Evolutionary conservation across 1,284 basidiomycete genomes (phyloP).

Genomic region (Pisolithus thermaeus): DNA sequence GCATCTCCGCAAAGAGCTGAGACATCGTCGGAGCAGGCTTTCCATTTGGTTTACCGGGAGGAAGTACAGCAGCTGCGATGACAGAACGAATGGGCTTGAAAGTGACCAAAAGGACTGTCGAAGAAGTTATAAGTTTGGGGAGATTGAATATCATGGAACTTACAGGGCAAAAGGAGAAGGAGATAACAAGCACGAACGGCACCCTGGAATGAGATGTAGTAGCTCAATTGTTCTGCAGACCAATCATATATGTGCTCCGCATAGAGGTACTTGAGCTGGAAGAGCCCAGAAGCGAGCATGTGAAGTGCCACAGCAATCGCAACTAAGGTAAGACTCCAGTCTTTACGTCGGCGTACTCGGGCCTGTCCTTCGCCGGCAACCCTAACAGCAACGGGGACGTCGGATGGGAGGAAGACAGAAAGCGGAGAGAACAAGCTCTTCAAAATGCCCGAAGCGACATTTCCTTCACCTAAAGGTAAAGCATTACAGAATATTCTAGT

Average conservation of each 20-base stretch:
- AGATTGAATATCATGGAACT: constrained; percentile 17
- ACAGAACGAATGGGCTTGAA: constrained; percentile 40
- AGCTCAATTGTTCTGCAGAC: constrained; percentile 55
- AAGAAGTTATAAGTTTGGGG: constrained; percentile 9
- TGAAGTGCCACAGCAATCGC: constrained; percentile 42
- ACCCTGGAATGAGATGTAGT: constrained; percentile 55
- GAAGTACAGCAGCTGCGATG: constrained; percentile 11
- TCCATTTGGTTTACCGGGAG: constrained; percentile 14
- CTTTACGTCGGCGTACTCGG: constrained; percentile 28
- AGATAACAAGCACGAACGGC: constrained; percentile 46
- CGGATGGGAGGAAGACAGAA: constrained; percentile 48
- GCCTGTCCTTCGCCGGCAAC: constrained; percentile 5
- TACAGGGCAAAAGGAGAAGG: constrained; percentile 52
- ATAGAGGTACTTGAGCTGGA: constrained; percentile 58
- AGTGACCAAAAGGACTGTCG: constrained; percentile 36
- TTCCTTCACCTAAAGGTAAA: neutral
- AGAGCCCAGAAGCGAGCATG: constrained; percentile 47
- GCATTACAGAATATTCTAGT: neutral
- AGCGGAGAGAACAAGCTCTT: constrained; percentile 43
- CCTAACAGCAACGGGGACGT: constrained; percentile 29
- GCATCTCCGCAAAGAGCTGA: constrained; percentile 55
- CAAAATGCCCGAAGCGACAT: constrained; percentile 18
- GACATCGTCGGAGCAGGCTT: constrained; percentile 44
- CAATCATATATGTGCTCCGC: constrained; percentile 52
- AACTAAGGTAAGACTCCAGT: constrained; percentile 56